A percentile compares a stretch with the other conserved stretches of the same genome.
Evolutionary conservation across 2,329 filamentous ascomycete genomes (phyloP).

Genomic region (Colletotrichum caudatum): DNA sequence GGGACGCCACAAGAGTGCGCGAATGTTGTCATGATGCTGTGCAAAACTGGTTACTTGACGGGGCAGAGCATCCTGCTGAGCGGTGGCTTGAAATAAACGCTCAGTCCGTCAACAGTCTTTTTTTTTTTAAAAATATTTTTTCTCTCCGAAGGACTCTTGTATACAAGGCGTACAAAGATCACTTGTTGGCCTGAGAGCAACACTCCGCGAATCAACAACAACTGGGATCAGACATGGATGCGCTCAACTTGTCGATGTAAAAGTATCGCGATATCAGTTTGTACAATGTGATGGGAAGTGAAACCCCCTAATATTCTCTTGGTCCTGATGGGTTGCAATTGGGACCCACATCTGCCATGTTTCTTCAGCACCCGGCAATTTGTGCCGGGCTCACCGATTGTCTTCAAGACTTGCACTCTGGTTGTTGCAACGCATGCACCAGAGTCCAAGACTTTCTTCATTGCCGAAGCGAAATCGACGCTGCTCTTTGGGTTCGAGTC

Average conservation of each 20-base stretch:
- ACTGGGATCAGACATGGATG: background rate
- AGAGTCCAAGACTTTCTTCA: background rate
- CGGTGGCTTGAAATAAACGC: slow-evolving; percentile 61
- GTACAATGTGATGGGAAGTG: background rate
- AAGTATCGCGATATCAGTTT: too few species aligned
- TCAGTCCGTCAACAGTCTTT: too few species aligned
- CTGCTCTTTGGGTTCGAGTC: background rate
- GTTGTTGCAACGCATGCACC: background rate
- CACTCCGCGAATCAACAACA: background rate
- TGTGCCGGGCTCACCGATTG: background rate
- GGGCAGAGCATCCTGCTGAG: slow-evolving; percentile 67
- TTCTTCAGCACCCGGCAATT: background rate
- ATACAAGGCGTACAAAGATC: too few species aligned
- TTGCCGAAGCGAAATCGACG: background rate
- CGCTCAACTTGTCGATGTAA: background rate
- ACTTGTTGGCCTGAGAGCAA: background rate
- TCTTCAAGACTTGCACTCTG: background rate
- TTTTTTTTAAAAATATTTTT: background rate
- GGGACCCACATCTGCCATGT: background rate
- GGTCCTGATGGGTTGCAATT: background rate
- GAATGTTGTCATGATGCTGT: slow-evolving; percentile 71
- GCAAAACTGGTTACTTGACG: slow-evolving; percentile 70
- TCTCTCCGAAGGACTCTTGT: background rate
- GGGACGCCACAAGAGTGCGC: slow-evolving; percentile 70
- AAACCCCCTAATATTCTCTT: background rate